A percentile compares a stretch with the other conserved stretches of the same genome.
These are phyloP conservation scores for Setomelanomma holmii DNA, from an alignment of 2,329 filamentous ascomycete species.

Conservation along the genomic window DNA sequence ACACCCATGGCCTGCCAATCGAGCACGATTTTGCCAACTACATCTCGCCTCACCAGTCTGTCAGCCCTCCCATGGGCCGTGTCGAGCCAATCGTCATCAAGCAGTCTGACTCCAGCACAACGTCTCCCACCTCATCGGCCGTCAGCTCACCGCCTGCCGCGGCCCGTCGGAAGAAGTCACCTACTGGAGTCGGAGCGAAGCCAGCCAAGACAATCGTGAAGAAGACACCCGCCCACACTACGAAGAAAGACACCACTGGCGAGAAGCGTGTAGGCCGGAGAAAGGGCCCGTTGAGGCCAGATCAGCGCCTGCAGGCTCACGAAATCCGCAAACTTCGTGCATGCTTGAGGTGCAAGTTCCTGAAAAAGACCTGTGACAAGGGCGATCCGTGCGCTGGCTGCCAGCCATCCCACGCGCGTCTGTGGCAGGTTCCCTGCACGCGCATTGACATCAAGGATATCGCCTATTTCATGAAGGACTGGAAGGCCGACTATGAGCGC, in stretches of 20 bases:
- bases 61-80: conserved; percentile 73
- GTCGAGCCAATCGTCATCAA: conserved; percentile 75
- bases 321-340: conserved; percentile 95
- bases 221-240: conserved; percentile 70
- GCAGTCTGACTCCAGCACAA: conserved; percentile 64
- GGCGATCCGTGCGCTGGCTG: conserved; percentile 95
- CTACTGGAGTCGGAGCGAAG: conserved; percentile 68
- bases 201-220: conserved; percentile 82
- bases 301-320: conserved; percentile 94
- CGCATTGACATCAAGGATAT: conserved; percentile 99
- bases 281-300: conserved; percentile 86
- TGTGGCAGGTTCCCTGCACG: conserved; percentile 98
- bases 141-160: conserved; percentile 60
- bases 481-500: conserved; percentile 95
- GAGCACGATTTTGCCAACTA: conserved; percentile 48
- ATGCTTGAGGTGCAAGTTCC: conserved; percentile 94
- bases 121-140: conserved; percentile 64
- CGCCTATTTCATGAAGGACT: conserved; percentile 98
- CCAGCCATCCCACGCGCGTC: conserved; percentile 90
- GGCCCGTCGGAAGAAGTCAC: conserved; percentile 74
- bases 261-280: conserved; percentile 95
- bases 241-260: conserved; percentile 75
- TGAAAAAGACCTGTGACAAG: conserved; percentile 99
- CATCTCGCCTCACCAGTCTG: conserved; percentile 54
- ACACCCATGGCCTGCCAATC: conserved; percentile 24